A percentile compares a stretch with the other conserved stretches of the same genome.
Conservation (phyloP, 1,284 basidiomycete species). For the Wolfiporia cocos region DNA sequence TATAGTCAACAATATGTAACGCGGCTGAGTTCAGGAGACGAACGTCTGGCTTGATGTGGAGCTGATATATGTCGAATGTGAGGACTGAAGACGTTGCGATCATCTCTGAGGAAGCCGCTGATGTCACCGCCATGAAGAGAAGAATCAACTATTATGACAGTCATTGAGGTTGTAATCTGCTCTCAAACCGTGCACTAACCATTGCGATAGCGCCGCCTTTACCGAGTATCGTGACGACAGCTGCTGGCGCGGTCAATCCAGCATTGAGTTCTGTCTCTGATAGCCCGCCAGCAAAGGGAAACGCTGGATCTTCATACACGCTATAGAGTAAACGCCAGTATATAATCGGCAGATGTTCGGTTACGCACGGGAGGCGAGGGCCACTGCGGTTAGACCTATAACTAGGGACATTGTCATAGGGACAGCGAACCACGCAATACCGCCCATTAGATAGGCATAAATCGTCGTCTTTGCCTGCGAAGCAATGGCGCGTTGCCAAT, state of each 20-base stretch:
- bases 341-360: background rate
- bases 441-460: slow-evolving; percentile 29
- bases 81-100: slow-evolving; percentile 40
- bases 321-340: background rate
- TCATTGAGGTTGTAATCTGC: slow-evolving; percentile 15
- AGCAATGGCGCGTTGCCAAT: slow-evolving; percentile 23
- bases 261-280: slow-evolving; percentile 4
- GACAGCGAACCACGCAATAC: slow-evolving; percentile 32
- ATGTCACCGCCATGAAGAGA: slow-evolving; percentile 37
- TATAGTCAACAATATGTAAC: slow-evolving; percentile 31
- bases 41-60: slow-evolving; percentile 35
- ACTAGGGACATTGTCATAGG: slow-evolving; percentile 35
- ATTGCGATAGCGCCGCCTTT: slow-evolving; percentile 8
- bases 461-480: slow-evolving; percentile 25
- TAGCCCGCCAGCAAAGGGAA: slow-evolving; percentile 3
- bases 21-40: slow-evolving; percentile 35
- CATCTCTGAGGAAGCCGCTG: slow-evolving; percentile 39
- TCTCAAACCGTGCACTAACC: background rate
- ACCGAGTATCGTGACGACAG: slow-evolving; percentile 6
- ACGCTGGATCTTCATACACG: background rate
- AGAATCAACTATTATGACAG: slow-evolving; percentile 27
- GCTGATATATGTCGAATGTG: slow-evolving; percentile 40
- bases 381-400: slow-evolving; percentile 33
- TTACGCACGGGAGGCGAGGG: slow-evolving; percentile 14
- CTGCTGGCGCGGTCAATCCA: slow-evolving; percentile 6